Evolutionary conservation across 331 rosid genomes (phyloP), one percentile per base, ranked within the genome.

Genomic region (Pyracantha coccinea): DNA sequence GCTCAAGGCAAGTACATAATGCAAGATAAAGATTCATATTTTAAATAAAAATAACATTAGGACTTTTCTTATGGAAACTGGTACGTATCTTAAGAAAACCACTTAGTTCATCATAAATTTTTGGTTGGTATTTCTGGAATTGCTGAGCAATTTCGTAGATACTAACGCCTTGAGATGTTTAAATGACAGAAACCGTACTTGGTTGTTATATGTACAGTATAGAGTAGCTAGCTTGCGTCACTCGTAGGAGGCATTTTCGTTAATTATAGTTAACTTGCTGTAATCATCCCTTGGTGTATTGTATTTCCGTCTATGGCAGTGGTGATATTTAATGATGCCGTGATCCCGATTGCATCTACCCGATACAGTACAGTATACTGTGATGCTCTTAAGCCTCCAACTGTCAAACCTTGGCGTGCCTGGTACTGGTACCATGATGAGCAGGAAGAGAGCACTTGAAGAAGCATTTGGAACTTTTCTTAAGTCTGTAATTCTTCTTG

Each of bases 331-430:
- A 38, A 10, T 41, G 97, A 93, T 55, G 16, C 87, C 0, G 67
- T 93, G 53, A 57, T 93, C 77, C 98, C 98, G 3, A 83, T 88
- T 66, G 89, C 96, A 79, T 87, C 98, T 52, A 88, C 96, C 67
- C 92, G 98, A 65, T 80, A 83, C 64, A 89, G 90, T 83, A 85
- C 89, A 58, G 45, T 25, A 25, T 25, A 25, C 2, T 25, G 85
- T 25, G 85, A 88, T 41, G 89, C 97, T 72, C 94, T 91, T 71
- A 68, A 83, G 61, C 97, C 91, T 80, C 77, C 97, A 29, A 86
- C 89, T 7, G 73, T 75, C 13, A 71, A 84, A 17, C 90, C 88
- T 38, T 93, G 98, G 98, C 84, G 74, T 32, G 78, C 98, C 69
- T 93, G 98, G 98, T 93, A 93, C 14, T 38, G 45, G 45, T 38